Percentiles rank a stretch among this genome's conserved stretches.
These are phyloP conservation scores for Penicillium occitanis DNA, from an alignment of 2,329 filamentous ascomycete species.

Conservation along the genomic window DNA sequence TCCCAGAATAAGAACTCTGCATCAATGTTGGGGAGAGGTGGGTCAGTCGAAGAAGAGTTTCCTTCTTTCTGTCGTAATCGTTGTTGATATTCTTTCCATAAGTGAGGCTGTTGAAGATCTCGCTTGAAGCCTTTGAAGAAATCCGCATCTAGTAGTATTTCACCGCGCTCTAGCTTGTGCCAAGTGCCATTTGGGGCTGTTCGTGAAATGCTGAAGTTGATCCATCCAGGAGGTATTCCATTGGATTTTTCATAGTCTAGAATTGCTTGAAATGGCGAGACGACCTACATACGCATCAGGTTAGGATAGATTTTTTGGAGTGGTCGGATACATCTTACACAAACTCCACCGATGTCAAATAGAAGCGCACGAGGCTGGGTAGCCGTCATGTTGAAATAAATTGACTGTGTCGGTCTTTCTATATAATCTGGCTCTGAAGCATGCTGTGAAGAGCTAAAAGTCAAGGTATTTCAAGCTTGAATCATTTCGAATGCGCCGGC, in stretches of 20 bases:
- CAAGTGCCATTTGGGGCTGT: slow-evolving; percentile 77
- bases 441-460: not conserved
- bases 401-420: not conserved
- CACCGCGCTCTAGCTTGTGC: slow-evolving; percentile 84
- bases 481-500: not conserved
- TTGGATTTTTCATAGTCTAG: slow-evolving; percentile 79
- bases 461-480: not conserved
- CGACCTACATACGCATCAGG: slow-evolving; percentile 62
- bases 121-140: slow-evolving; percentile 76
- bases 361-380: slow-evolving; percentile 69
- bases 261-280: slow-evolving; percentile 90
- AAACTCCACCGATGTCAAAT: slow-evolving; percentile 96
- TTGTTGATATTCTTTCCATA: slow-evolving; percentile 66
- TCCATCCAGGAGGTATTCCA: slow-evolving; percentile 79
- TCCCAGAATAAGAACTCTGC: slow-evolving; percentile 79
- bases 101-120: slow-evolving; percentile 65
- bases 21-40: slow-evolving; percentile 71
- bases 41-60: slow-evolving; percentile 19
- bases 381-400: slow-evolving; percentile 34
- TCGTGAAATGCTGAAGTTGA: slow-evolving; percentile 84
- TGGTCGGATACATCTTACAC: slow-evolving; percentile 62
- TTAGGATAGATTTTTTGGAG: not conserved
- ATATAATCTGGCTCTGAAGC: not conserved
- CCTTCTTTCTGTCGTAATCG: slow-evolving; percentile 33
- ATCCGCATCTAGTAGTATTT: slow-evolving; percentile 68